A percentile compares a stretch with the other conserved stretches of the same genome.
Evolutionary conservation across 2,329 filamentous ascomycete species (phyloP).

Genomic region (Paraphoma sp.): DNA sequence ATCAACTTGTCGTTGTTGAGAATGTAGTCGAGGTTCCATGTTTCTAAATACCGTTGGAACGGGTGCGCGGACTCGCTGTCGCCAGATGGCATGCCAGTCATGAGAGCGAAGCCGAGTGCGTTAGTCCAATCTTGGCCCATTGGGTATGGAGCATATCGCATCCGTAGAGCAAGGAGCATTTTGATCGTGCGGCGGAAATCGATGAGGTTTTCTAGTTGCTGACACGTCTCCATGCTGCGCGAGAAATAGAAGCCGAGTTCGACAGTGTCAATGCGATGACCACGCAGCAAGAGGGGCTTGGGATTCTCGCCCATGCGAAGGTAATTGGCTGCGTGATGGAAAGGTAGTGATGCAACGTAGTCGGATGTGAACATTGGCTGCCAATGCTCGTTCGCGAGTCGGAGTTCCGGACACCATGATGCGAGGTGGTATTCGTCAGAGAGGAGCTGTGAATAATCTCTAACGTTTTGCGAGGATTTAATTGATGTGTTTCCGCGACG

Average conservation of each 20-base stretch:
- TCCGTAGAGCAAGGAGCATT: not conserved
- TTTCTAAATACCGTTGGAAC: not conserved
- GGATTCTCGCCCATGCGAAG: not conserved
- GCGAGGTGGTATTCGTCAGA: not conserved
- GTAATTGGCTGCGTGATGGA: not conserved
- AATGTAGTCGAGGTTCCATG: not conserved
- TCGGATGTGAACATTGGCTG: not conserved
- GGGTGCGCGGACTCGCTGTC: constrained; percentile 1
- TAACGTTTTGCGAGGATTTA: not conserved
- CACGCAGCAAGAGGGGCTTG: not conserved
- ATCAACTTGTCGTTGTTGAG: not conserved
- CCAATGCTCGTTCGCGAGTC: not conserved
- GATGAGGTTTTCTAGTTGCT: not conserved
- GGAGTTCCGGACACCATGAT: constrained; percentile 3
- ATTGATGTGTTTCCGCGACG: not conserved
- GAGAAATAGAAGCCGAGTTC: not conserved
- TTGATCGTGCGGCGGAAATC: not conserved
- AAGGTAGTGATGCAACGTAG: not conserved
- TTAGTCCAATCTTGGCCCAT: not conserved
- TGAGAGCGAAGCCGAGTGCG: constrained; percentile 1
- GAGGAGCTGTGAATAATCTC: not conserved
- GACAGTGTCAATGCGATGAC: constrained; percentile 2
- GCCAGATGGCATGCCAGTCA: constrained; percentile 1
- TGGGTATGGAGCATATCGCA: not conserved
- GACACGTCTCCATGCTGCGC: not conserved